Percentiles rank a stretch among this genome's conserved stretches.
Evolutionary conservation across 2,329 filamentous ascomycete species (phyloP).

Genomic region (Rhynchosporium graminicola): DNA sequence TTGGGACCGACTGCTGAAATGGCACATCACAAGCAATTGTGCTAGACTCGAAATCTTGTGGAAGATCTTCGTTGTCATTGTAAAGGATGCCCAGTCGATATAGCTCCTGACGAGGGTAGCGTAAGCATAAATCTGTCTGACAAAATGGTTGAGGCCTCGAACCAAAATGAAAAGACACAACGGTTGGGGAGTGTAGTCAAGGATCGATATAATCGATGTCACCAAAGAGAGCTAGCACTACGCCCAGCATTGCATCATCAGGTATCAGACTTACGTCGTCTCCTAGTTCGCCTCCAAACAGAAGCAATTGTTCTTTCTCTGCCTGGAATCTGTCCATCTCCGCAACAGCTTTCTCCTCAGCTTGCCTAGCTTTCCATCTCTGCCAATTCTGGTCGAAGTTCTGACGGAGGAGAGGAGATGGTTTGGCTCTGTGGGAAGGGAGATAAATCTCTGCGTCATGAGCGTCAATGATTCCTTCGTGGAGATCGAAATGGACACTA

Average conservation of each 20-base stretch:
- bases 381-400: constrained; percentile 40
- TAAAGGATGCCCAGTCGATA: constrained; percentile 31
- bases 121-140: constrained; percentile 36
- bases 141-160: constrained; percentile 14
- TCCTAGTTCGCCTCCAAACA: constrained; percentile 39
- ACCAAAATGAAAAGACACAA: constrained; percentile 22
- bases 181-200: constrained; percentile 27
- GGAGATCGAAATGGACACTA: constrained; percentile 30
- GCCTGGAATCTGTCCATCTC: constrained; percentile 33
- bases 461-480: constrained; percentile 36
- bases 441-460: constrained; percentile 32
- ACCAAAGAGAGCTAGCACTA: constrained; percentile 39
- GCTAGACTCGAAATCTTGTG: constrained; percentile 21
- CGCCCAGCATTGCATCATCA: constrained; percentile 37
- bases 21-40: constrained; percentile 25
- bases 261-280: constrained; percentile 39
- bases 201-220: constrained; percentile 41
- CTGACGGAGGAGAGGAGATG: constrained; percentile 38
- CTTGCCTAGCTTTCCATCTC: constrained; percentile 38
- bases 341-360: constrained; percentile 32
- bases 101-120: constrained; percentile 34
- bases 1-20: constrained; percentile 25
- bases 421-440: constrained; percentile 33
- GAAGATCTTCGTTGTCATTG: constrained; percentile 26
- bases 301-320: constrained; percentile 34